Conservation (phyloP, 1,139 yeast species). For the Geotrichum reessii region DNA sequence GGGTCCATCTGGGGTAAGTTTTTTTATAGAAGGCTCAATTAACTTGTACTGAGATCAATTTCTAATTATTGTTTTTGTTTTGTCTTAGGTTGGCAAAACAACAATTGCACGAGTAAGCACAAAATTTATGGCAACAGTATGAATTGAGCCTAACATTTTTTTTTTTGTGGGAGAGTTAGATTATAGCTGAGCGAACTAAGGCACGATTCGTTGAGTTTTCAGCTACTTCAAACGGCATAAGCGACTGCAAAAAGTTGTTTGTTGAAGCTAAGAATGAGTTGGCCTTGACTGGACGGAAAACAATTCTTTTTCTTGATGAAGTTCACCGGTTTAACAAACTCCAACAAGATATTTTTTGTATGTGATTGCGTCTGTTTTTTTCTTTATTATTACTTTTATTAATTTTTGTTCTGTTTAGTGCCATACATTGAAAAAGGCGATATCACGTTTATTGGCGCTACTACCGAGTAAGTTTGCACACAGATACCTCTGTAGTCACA, state of each 20-base stretch:
- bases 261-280: constrained; percentile 66
- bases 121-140: not conserved
- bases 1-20: constrained; percentile 83
- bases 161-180: constrained; percentile 47
- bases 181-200: constrained; percentile 51
- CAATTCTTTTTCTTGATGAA: constrained; percentile 85
- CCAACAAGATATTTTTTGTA: constrained; percentile 81
- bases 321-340: constrained; percentile 85
- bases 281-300: constrained; percentile 58
- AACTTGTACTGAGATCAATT: not conserved
- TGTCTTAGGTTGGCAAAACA: constrained; percentile 59
- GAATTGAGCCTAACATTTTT: not conserved
- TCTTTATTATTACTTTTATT: not conserved
- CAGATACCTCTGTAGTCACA: too few relatives aligned
- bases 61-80: not conserved
- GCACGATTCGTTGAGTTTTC: constrained; percentile 74
- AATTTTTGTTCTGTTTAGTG: constrained; percentile 19
- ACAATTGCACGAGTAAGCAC: constrained; percentile 50
- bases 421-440: constrained; percentile 42
- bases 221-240: constrained; percentile 73
- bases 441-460: constrained; percentile 68
- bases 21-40: too few relatives aligned
- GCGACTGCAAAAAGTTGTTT: constrained; percentile 66
- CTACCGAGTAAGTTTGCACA: constrained; percentile 64
- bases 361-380: constrained; percentile 41